Evolutionary conservation across 441 rosid genomes (phyloP), one percentile per base, ranked within the genome.

Genomic region (Corymbia calophylla): DNA sequence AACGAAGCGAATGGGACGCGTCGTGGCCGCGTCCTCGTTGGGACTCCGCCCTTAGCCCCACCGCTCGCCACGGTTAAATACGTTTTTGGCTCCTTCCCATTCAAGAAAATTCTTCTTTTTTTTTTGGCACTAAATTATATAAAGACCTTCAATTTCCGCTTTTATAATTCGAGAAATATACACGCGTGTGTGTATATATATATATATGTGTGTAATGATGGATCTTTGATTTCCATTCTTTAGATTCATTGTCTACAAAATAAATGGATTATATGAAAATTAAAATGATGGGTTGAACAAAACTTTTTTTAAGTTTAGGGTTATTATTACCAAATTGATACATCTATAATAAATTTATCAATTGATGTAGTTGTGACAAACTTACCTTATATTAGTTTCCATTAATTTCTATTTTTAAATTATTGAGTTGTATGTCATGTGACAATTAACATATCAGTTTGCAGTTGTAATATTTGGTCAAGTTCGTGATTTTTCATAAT

Each of bases 291-390:
- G 25, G 11, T 10, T 2, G 3, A 58, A 58, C 64, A 56, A 23
- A 56, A 56, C 16, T 1, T 1, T 23, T 58, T 58, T 58, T 58
- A 23, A 25, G 7, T 9, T 25, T 25, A 25, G 7, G 0, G 7
- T 13, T 62, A 29, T 6, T 29, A 13, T 13, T 29, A 29, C 0
- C 0, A 13, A 62, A 62, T 1, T 29, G n/a, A 2, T 62, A 62
- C 0, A 29, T 0, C 6, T 2, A 13, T 0, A 1, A 6, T 0
- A 62, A 13, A 29, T 13, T 62, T 62, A 62, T 3, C 12, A 62
- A 62, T 6, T 12, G 1, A 0, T 27, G 5, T 0, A 6, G 0
- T 1, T 3, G 0, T 5, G 0, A 60, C 0, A 60, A 60, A 11
- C 27, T 60, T 60, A 60, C 0, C 13, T 0, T 60, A 5, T 0